phyloP scores from a whole-genome alignment of 495 filamentous ascomycete species.

The Emericellopsis terricola region DNA sequence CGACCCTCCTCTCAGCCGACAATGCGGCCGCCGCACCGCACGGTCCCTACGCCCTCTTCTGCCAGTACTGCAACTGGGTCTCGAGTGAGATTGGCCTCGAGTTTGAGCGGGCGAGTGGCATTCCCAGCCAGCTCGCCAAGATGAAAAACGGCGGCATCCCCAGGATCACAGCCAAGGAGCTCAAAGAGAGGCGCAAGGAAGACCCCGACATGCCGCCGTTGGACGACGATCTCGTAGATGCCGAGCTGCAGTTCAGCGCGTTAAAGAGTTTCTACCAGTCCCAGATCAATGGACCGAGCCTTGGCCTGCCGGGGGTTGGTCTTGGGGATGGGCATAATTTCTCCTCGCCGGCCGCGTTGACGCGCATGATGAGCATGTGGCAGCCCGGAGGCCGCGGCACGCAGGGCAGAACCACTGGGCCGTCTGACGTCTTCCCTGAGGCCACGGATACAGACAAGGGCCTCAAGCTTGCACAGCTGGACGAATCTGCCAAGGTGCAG shows the following conservation, averaged over 20 bases:
- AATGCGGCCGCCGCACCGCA: conserved; percentile 11
- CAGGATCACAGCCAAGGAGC: conserved; percentile 19
- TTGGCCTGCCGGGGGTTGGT: conserved; percentile 28
- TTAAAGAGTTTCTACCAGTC: conserved; percentile 54
- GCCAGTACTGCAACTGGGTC: conserved; percentile 82
- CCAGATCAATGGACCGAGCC: conserved; percentile 42
- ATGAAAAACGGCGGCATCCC: conserved; percentile 32
- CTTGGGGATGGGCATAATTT: conserved; percentile 42
- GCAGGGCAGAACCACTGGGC: conserved; percentile 21
- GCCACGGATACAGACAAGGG: conserved; percentile 52
- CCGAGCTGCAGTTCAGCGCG: conserved; percentile 31
- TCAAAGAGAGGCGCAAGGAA: conserved; percentile 26
- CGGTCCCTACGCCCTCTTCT: conserved; percentile 64
- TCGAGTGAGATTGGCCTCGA: conserved; percentile 76
- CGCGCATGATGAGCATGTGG: conserved; percentile 84
- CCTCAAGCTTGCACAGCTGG: conserved; percentile 31
- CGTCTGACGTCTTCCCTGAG: conserved; percentile 59
- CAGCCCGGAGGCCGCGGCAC: conserved; percentile 18
- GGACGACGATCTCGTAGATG: conserved; percentile 11
- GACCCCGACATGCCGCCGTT: conserved; percentile 1
- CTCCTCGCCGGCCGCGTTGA: conserved; percentile 58
- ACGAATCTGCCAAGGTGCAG: conserved; percentile 31
- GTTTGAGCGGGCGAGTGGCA: conserved; percentile 73
- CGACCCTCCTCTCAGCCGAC: conserved; percentile 20
- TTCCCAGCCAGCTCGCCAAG: conserved; percentile 60